These are phyloP conservation scores for Deinandra increscens DNA, from an alignment of 129 eudicot species.

Conservation along the genomic window DNA sequence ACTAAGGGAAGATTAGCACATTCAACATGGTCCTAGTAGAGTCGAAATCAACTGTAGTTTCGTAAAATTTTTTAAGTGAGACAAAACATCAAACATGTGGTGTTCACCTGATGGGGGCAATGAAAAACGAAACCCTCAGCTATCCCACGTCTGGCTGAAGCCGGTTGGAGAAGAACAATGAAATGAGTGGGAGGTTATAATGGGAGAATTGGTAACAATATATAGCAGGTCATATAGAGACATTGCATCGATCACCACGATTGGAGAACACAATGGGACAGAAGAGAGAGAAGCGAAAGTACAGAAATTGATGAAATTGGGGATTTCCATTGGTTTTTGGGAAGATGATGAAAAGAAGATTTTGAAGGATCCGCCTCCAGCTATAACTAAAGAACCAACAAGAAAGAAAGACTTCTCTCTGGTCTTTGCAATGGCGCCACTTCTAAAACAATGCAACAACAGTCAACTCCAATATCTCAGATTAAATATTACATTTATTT, in stretches of 20 bases:
- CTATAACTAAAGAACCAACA: conserved; percentile 6
- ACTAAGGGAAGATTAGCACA: neutral
- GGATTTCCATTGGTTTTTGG: neutral
- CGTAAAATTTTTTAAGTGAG: conserved; percentile 8
- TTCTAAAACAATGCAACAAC: neutral
- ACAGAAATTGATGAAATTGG: conserved; percentile 25
- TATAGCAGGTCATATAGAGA: conserved; percentile 21
- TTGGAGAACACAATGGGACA: conserved; percentile 45
- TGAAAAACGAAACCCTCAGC: neutral
- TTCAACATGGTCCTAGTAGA: neutral
- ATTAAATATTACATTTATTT: neutral
- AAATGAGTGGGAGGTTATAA: conserved; percentile 14
- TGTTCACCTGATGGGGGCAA: conserved; percentile 26
- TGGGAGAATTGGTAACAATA: conserved; percentile 15
- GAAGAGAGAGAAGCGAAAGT: conserved; percentile 36
- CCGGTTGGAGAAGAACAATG: conserved; percentile 4
- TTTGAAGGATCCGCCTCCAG: conserved; percentile 40
- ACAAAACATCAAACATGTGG: conserved; percentile 28
- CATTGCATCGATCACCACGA: conserved; percentile 39
- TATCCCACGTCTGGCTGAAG: neutral
- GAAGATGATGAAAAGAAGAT: conserved; percentile 27
- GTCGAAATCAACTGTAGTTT: neutral
- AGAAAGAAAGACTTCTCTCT: conserved; percentile 10
- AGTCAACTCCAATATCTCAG: neutral
- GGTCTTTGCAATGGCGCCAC: conserved; percentile 22